Percentiles rank a stretch among this genome's conserved stretches.
phyloP scores from a whole-genome alignment of 257 asterid species.

The Perilla frutescens region DNA sequence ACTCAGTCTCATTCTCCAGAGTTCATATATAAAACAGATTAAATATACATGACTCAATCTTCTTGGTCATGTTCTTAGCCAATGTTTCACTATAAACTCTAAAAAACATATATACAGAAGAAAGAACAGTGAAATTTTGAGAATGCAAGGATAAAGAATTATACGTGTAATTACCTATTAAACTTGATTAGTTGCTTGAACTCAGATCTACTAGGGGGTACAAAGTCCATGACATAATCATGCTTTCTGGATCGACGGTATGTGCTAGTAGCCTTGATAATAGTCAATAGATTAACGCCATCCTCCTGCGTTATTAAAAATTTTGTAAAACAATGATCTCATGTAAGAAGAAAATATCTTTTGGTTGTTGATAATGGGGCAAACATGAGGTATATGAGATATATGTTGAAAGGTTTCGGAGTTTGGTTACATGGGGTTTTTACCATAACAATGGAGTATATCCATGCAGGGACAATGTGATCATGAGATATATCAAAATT shows the following conservation, averaged over 20 bases:
- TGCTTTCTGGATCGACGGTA: slow-evolving; percentile 77
- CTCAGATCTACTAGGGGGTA: slow-evolving; percentile 88
- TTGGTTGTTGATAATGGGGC: no score
- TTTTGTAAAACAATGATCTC: slow-evolving; percentile 2
- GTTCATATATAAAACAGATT: background rate
- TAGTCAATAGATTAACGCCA: slow-evolving; percentile 76
- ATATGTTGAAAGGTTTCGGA: no score
- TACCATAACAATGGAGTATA: no score
- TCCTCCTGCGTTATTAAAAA: slow-evolving; percentile 70
- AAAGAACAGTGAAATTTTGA: no score
- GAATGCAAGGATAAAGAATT: no score
- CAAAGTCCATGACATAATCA: slow-evolving; percentile 67
- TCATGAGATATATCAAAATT: no score
- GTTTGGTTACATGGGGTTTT: no score
- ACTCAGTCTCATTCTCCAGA: slow-evolving; percentile 5
- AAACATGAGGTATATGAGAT: no score
- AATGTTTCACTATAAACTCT: background rate
- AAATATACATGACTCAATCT: background rate
- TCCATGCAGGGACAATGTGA: background rate
- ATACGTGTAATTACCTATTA: slow-evolving; percentile 50
- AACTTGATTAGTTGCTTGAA: slow-evolving; percentile 56
- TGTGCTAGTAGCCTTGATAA: slow-evolving; percentile 68
- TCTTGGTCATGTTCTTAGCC: slow-evolving; percentile 12
- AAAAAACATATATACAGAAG: no score
- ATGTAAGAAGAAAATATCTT: background rate